Base-by-base conservation (phyloP, 805 yeast genomes). In the Candida alai region DNA sequence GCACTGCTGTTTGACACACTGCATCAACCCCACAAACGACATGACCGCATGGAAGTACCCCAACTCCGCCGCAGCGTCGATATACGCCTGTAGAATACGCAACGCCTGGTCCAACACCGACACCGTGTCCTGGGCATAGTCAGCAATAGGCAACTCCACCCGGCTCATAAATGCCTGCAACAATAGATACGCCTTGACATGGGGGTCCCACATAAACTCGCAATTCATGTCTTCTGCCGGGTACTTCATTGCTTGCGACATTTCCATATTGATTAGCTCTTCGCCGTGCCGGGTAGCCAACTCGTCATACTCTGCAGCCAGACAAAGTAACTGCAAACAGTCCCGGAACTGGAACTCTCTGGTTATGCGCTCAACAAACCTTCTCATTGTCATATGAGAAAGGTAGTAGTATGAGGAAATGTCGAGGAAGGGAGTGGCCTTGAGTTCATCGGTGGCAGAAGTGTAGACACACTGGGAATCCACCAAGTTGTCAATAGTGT, bases 61-160 rank as follows among this genome's bases (percentile, higher is more conserved):
- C 45, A 79, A 51, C 47, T 90, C 97, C 2, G 96, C 77, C 1
- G 93, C 79, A 14, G 85, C 86, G 59, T 93, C 99, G 39, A 90
- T 80, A 45, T 75, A 82, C 0, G 97, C 97, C 54, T 93, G 98
- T 35, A 89, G 61, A 42, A 93, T 82, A 74, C 98, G 95, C 51
- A 93, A 66, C 6, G 95, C 78, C 62, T 93, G 98, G 52, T 94
- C 99, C 37, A 93, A 64, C 7, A 93, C 95, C 0, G 97, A 80
- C 10, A 88, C 77, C 0, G 96, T 88, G 58, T 93, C 98, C 53
- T 90, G 97, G 7, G 83, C 70, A 54, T 93, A 93, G 66, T 93
- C 99, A 0, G 95, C 94, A 50, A 93, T 85, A 2, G 97, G 98
- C 30, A 93, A 65, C 39, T 85, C 93, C 5, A 77, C 65, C 30